These are phyloP conservation scores for Nothophytophthora sp. DNA, from an alignment of 352 stramenopile species.

Conservation along the genomic window DNA sequence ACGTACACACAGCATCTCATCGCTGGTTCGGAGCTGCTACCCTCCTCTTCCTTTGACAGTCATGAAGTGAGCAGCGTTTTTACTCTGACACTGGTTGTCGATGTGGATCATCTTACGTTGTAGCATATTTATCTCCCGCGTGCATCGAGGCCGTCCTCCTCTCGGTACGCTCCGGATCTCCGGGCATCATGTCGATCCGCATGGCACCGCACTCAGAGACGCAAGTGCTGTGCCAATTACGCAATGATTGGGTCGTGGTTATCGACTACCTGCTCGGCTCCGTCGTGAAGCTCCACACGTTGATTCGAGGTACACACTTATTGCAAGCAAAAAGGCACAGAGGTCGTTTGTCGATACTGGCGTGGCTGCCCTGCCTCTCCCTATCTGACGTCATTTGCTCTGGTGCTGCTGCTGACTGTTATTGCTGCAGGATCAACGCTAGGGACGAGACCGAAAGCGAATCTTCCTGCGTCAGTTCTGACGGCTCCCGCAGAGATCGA, in stretches of 20 bases:
- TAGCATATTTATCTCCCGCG: conserved; percentile 31
- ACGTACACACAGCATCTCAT: not conserved
- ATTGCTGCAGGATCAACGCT: conserved; percentile 9
- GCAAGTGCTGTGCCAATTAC: conserved; percentile 61
- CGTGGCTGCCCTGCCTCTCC: no score
- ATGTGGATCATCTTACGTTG: not conserved
- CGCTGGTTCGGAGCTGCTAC: not conserved
- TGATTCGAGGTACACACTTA: conserved; percentile 57
- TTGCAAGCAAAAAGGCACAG: no score
- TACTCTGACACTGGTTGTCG: not conserved
- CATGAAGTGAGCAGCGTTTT: no score
- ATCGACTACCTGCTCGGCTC: conserved; percentile 41
- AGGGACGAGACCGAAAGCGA: conserved; percentile 17
- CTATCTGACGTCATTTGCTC: no score
- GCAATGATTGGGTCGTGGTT: conserved; percentile 73
- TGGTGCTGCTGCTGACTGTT: no score
- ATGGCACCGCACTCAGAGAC: conserved; percentile 32
- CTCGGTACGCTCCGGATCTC: conserved; percentile 24
- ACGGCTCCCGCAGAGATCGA: conserved; percentile 21
- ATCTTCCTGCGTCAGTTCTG: conserved; percentile 34
- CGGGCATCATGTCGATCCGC: conserved; percentile 48
- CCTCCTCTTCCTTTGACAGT: not conserved
- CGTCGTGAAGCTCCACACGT: conserved; percentile 60
- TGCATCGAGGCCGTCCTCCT: conserved; percentile 29
- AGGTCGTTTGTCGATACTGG: no score